Conservation (phyloP, 2,329 filamentous ascomycete species). For the Coniochaeta sp. region DNA sequence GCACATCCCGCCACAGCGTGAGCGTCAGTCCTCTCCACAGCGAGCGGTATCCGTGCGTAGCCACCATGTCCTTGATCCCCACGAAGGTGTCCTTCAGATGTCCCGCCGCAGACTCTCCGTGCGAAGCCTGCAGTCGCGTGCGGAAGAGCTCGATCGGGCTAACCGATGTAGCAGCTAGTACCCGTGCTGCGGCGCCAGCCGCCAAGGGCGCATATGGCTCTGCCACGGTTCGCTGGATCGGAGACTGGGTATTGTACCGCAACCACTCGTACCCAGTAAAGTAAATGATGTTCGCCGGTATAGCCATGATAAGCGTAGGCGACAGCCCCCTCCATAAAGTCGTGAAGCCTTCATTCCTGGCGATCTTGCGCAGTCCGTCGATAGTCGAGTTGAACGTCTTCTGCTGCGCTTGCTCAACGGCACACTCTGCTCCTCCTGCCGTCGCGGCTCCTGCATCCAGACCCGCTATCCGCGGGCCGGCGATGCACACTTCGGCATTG, state of each 20-base stretch:
- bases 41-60: slow-evolving; percentile 65
- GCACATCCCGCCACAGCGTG: slow-evolving; percentile 93
- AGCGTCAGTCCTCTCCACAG: slow-evolving; percentile 86
- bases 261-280: slow-evolving; percentile 98
- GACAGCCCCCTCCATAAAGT: slow-evolving; percentile 90
- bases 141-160: slow-evolving; percentile 91
- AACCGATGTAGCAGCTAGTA: slow-evolving; percentile 74
- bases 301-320: slow-evolving; percentile 89
- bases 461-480: slow-evolving; percentile 48
- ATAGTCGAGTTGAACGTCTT: slow-evolving; percentile 83
- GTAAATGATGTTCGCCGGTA: slow-evolving; percentile 96
- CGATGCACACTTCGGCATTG: slow-evolving; percentile 71
- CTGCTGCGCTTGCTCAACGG: slow-evolving; percentile 78
- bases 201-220: slow-evolving; percentile 73
- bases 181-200: slow-evolving; percentile 70
- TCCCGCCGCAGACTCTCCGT: slow-evolving; percentile 47
- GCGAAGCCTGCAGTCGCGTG: slow-evolving; percentile 80
- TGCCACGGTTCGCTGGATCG: slow-evolving; percentile 53
- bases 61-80: slow-evolving; percentile 73
- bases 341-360: slow-evolving; percentile 77
- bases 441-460: slow-evolving; percentile 28
- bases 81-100: slow-evolving; percentile 74
- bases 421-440: slow-evolving; percentile 58
- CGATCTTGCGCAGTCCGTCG: slow-evolving; percentile 90
- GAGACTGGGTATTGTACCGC: slow-evolving; percentile 64